These are phyloP conservation scores for Zymoseptoria passerinii DNA, from an alignment of 2,329 filamentous ascomycete species.

Conservation along the genomic window DNA sequence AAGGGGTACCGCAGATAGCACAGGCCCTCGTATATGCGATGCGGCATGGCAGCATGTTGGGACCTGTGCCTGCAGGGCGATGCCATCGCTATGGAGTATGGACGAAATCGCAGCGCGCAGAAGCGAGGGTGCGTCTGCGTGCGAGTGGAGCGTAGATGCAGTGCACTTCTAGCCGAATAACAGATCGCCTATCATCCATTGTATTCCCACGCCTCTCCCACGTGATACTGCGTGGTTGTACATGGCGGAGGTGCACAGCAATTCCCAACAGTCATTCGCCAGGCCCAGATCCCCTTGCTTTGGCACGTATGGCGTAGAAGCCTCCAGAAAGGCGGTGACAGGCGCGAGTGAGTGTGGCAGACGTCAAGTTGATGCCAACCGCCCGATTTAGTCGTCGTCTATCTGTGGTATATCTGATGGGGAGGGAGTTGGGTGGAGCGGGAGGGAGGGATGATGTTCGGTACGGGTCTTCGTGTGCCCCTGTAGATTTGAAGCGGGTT, in stretches of 20 bases:
- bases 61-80: background rate
- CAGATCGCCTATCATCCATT: background rate
- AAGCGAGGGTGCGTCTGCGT: background rate
- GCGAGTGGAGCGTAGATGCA: background rate
- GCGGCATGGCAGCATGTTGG: background rate
- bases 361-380: background rate
- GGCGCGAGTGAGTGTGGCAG: slow-evolving; percentile 18
- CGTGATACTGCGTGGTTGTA: slow-evolving; percentile 19
- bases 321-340: slow-evolving; percentile 21
- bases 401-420: background rate
- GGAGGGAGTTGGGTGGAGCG: background rate
- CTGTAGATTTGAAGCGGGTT: background rate
- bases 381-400: background rate
- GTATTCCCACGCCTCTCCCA: slow-evolving; percentile 7
- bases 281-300: slow-evolving; percentile 12
- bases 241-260: slow-evolving; percentile 1
- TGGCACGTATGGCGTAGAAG: slow-evolving; percentile 9
- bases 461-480: background rate
- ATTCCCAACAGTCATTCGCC: slow-evolving; percentile 10
- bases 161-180: background rate
- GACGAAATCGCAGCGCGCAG: background rate
- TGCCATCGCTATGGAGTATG: background rate
- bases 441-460: background rate
- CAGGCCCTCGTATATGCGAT: background rate
- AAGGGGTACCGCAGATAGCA: slow-evolving; percentile 5